Percentiles rank a stretch among this genome's conserved stretches.
Evolutionary conservation across 352 stramenopile genomes (phyloP).

Genomic region (Phytophthora citricola): DNA sequence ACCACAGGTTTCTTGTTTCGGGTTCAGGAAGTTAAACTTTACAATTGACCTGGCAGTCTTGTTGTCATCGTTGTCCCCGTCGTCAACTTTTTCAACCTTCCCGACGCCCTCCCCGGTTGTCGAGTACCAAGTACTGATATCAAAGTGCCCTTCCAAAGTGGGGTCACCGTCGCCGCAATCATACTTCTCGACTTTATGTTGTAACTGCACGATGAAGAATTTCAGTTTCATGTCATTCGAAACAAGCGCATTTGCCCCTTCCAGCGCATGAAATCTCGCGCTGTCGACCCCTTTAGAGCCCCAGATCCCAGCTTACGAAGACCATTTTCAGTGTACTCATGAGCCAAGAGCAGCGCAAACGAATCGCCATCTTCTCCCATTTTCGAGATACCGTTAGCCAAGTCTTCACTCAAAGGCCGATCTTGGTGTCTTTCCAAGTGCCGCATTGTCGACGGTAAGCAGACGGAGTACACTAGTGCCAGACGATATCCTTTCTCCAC

Average conservation of each 20-base stretch:
- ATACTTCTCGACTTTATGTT: not conserved
- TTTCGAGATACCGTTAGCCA: not conserved
- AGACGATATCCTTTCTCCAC: slow-evolving; percentile 33
- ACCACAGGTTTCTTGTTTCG: not conserved
- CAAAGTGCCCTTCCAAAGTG: not conserved
- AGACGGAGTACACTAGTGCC: slow-evolving; percentile 12
- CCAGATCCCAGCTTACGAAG: not conserved
- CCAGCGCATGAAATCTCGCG: not conserved
- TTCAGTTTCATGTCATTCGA: not conserved
- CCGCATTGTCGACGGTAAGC: not conserved
- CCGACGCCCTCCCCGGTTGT: not conserved
- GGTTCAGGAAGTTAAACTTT: not conserved
- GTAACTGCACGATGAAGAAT: not conserved
- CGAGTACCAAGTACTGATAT: not conserved
- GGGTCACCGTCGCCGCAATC: not conserved
- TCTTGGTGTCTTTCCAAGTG: not conserved
- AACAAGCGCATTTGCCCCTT: not conserved
- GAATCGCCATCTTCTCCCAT: not conserved
- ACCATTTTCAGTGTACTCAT: not conserved
- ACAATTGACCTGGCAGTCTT: too few species aligned
- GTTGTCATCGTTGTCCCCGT: not conserved
- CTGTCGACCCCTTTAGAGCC: not conserved
- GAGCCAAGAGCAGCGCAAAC: not conserved
- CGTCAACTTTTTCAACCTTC: not conserved
- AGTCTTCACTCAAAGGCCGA: not conserved